These are phyloP conservation scores for Cladochytrium replicatum DNA, from an alignment of 192 early-diverging fungal species.

Conservation along the genomic window DNA sequence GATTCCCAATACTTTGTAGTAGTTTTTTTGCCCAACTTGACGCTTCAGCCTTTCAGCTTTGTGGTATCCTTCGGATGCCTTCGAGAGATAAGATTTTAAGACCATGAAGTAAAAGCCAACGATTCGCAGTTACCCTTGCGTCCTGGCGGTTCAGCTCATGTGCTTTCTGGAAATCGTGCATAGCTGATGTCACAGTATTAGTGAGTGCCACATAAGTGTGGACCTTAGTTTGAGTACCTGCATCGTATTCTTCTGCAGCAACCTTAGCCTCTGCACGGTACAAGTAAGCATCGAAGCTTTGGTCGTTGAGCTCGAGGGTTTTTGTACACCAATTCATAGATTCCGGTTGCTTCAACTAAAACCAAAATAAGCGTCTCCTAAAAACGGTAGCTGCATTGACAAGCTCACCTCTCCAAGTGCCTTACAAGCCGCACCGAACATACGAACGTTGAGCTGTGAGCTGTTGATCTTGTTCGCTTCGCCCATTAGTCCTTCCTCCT, in stretches of 20 bases:
- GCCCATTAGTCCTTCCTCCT: constrained; percentile 22
- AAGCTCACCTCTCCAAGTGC: constrained; percentile 40
- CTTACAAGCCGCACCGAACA: constrained; percentile 51
- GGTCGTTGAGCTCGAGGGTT: constrained; percentile 56
- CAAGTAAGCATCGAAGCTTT: constrained; percentile 63
- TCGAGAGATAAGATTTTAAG: background rate
- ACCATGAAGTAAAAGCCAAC: too few relatives aligned
- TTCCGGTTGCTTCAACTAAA: constrained; percentile 44
- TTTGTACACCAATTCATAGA: constrained; percentile 59
- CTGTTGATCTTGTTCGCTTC: constrained; percentile 33
- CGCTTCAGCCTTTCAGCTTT: constrained; percentile 53
- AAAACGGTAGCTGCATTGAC: background rate
- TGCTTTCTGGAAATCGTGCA: constrained; percentile 60
- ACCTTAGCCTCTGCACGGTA: constrained; percentile 61
- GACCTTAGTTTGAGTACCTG: constrained; percentile 1
- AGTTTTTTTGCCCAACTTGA: constrained; percentile 61
- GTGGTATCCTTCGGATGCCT: constrained; percentile 38
- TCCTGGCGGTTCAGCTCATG: constrained; percentile 53
- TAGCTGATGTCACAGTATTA: constrained; percentile 29
- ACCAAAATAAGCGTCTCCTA: background rate
- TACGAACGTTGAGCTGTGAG: constrained; percentile 17
- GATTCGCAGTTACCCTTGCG: constrained; percentile 28
- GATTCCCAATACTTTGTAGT: constrained; percentile 92
- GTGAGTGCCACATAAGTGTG: too few relatives aligned
- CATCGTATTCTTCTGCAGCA: constrained; percentile 63